Percentiles rank a stretch among this genome's conserved stretches.
phyloP scores from a whole-genome alignment of 2,329 filamentous ascomycete genomes.

The Diaporthe caulivora region DNA sequence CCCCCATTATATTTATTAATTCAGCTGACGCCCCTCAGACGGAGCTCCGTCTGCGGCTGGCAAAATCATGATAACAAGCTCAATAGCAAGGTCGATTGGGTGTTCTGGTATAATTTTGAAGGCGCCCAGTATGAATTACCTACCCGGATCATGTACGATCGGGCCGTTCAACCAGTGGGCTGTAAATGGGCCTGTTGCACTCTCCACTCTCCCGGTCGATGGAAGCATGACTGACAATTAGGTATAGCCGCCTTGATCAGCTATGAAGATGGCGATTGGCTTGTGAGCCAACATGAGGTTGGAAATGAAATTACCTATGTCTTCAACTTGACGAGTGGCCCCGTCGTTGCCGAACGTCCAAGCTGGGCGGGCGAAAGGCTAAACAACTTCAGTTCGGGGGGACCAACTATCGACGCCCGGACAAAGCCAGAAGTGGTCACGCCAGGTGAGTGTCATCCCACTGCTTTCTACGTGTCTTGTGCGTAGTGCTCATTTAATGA shows the following conservation, averaged over 20 bases:
- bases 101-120: constrained; percentile 8
- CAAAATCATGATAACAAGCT: not conserved
- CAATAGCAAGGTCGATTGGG: not conserved
- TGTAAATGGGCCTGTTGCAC: not conserved
- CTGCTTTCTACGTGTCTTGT: not conserved
- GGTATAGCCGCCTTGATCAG: constrained; percentile 4
- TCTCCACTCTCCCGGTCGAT: not conserved
- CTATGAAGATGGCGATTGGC: constrained; percentile 17
- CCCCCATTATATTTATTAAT: not conserved
- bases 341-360: not conserved
- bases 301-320: not conserved
- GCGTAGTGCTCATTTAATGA: not conserved
- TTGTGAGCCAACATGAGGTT: not conserved
- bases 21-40: not conserved
- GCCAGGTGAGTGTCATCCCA: not conserved
- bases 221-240: not conserved
- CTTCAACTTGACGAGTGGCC: constrained; percentile 4
- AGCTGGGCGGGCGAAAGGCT: not conserved
- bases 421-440: constrained; percentile 1
- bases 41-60: not conserved
- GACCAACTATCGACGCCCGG: not conserved
- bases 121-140: constrained; percentile 4
- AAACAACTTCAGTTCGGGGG: not conserved
- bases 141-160: not conserved
- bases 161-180: not conserved